Evolutionary conservation across 257 asterid species (phyloP), one percentile per base, ranked within the genome.

Genomic region (Nicotiana sylvestris): DNA sequence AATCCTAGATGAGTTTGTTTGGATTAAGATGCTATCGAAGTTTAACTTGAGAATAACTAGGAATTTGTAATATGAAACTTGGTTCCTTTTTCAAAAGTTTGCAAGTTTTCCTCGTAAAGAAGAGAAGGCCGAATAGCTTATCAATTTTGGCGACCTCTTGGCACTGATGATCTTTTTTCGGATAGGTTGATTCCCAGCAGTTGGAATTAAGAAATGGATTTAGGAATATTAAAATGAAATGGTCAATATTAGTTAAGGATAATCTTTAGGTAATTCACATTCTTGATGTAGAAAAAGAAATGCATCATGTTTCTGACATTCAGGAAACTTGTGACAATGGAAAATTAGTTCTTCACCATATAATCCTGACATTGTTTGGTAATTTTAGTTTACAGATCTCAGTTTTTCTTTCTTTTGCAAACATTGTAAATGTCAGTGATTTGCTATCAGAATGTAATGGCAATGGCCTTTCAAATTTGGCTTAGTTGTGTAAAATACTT

Each of bases 271-370:
- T 53, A 51, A 37, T 76, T 51, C 8, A 56, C 4, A n/a, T 76
- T 76, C 5, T 76, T 32, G 9, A 76, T 51, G 80, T 51, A 51
- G 46, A 49, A 76, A 51, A 33, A 76, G 65, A 76, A 76, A 76
- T 76, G 64, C 46, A 51, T 76, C 64, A 76, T 51, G 46, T 76
- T 51, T 76, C 64, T 76, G 64, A 27, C 64, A 76, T 51, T 76
- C 27, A 29, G 64, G 4, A 29, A 51, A 76, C 64, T 74, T 27
- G 43, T 49, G 80, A 76, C 16, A 51, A 27, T 51, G 46, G 27
- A 76, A 43, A 66, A 13, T 65, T 72, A 12, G n/a, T 46, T 51
- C 21, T 76, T 51, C 35, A 33, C 64, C 43, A 29, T 51, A 29
- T 51, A 27, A 29, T 76, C 8, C 64, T 76, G 46, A 76, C 27